Evolutionary conservation across 2,329 filamentous ascomycete species (phyloP), one percentile per base, ranked within the genome.

Genomic region (Penicillium crustosum): DNA sequence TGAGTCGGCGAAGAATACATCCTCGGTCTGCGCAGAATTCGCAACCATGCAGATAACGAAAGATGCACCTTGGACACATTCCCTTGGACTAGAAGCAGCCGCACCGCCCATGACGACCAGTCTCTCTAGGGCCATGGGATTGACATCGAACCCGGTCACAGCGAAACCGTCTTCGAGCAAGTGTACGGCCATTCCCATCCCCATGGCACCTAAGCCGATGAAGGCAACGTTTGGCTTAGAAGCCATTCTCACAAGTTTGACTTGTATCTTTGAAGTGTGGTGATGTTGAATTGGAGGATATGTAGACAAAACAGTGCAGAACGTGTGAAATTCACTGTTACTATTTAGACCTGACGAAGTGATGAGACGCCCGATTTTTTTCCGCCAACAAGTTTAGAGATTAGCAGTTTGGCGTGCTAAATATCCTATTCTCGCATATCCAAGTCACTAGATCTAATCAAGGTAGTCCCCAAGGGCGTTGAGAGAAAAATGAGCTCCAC

Each of bases 161-260:
- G 61, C 35, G 41, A 71, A 75, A 3, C 72, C 70, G 3, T 70
- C 68, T 7, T 67, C 65, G 0, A 76, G 49, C 8, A 76, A 66
- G 1, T 73, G 74, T 1, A 67, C 55, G 1, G 74, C 75, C 70
- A 77, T 77, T 27, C 75, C 73, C 31, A 71, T 68, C 6, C 74
- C 75, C 75, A 77, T 77, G 0, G 74, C 74, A 0, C 75, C 74
- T 9, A 77, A 57, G 1, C 75, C 75, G 21, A 76, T 69, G 55
- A 77, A 69, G 13, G 70, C 74, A 27, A 76, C 59, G 27, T 69
- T 77, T 21, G 59, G 55, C 35, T 53, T 63, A 38, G 44, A 25
- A 29, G 53, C 38, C 53, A 50, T 50, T 44, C 6, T 56, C 29
- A 25, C 19, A 13, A 29, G 9, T 15, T 39, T 21, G 10, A 23